A percentile compares a stretch with the other conserved stretches of the same genome.
phyloP scores from a whole-genome alignment of 106 monocot species.

The Acorus calamus region DNA sequence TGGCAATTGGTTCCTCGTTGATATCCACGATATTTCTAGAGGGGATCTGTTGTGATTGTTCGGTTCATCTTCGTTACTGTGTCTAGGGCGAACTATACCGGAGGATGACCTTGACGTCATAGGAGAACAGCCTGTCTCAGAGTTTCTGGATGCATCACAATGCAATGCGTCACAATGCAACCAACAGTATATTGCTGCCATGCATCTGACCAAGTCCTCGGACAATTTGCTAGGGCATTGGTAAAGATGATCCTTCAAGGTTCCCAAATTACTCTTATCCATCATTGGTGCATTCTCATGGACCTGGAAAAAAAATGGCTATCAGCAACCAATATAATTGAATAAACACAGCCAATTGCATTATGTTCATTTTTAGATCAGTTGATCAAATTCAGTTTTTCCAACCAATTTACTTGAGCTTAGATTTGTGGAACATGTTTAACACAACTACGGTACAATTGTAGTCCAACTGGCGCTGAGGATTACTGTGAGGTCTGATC shows the following conservation, averaged over 20 bases:
- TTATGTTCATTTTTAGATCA: not conserved
- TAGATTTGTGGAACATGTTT: too few relatives aligned
- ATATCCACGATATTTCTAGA: conserved; percentile 43
- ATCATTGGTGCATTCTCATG: conserved; percentile 26
- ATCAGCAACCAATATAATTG: not conserved
- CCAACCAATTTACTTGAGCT: too few relatives aligned
- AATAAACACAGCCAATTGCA: not conserved
- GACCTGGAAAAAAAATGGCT: conserved; percentile 6
- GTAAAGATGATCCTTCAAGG: conserved; percentile 52
- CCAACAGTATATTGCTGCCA: conserved; percentile 63
- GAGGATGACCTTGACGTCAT: conserved; percentile 56
- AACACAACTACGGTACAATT: too few relatives aligned
- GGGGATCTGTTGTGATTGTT: conserved; percentile 15
- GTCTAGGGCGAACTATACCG: conserved; percentile 28
- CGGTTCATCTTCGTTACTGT: conserved; percentile 16
- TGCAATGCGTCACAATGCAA: conserved; percentile 15
- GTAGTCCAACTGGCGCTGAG: too few relatives aligned
- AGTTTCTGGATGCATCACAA: conserved; percentile 19
- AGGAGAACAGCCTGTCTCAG: conserved; percentile 20
- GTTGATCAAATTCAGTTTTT: too few relatives aligned
- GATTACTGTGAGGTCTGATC: too few relatives aligned
- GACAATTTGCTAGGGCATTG: conserved; percentile 69
- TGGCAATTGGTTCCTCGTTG: conserved; percentile 34
- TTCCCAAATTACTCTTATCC: conserved; percentile 31
- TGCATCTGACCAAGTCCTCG: conserved; percentile 76